These are phyloP conservation scores for Psilocybe tampanensis DNA, from an alignment of 768 basidiomycete species.

Conservation along the genomic window DNA sequence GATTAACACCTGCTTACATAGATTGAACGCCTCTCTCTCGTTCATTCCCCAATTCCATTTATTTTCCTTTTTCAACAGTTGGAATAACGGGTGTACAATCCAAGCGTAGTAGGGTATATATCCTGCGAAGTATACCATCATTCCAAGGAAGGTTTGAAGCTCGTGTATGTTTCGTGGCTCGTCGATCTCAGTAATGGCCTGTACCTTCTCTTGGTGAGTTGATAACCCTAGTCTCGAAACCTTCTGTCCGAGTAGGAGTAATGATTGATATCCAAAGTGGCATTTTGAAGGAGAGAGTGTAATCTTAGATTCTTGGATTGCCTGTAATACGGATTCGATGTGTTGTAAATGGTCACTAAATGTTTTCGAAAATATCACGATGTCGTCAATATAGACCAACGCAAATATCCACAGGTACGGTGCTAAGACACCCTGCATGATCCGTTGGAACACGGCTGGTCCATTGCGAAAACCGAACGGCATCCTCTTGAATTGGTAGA, in stretches of 20 bases:
- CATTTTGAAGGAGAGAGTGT: conserved; percentile 37
- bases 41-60: not conserved
- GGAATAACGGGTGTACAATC: not conserved
- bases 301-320: conserved; percentile 26
- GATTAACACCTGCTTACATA: not conserved
- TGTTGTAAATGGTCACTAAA: conserved; percentile 33
- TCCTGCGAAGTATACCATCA: conserved; percentile 1
- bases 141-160: conserved; percentile 24
- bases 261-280: conserved; percentile 29
- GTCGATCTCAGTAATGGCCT: conserved; percentile 29
- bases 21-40: not conserved
- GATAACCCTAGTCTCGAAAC: conserved; percentile 35
- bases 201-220: conserved; percentile 35
- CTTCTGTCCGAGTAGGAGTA: conserved; percentile 20
- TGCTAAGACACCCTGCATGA: conserved; percentile 39
- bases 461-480: conserved; percentile 40
- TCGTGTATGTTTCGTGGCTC: conserved; percentile 23
- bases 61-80: not conserved
- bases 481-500: conserved; percentile 42
- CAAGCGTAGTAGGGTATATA: conserved; percentile 6
- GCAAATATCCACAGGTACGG: conserved; percentile 41
- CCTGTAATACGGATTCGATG: conserved; percentile 27
- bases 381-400: conserved; percentile 45
- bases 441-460: conserved; percentile 40
- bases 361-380: conserved; percentile 32